Evolutionary conservation across 768 basidiomycete species (phyloP).

Genomic region (Russula dissimulans): DNA sequence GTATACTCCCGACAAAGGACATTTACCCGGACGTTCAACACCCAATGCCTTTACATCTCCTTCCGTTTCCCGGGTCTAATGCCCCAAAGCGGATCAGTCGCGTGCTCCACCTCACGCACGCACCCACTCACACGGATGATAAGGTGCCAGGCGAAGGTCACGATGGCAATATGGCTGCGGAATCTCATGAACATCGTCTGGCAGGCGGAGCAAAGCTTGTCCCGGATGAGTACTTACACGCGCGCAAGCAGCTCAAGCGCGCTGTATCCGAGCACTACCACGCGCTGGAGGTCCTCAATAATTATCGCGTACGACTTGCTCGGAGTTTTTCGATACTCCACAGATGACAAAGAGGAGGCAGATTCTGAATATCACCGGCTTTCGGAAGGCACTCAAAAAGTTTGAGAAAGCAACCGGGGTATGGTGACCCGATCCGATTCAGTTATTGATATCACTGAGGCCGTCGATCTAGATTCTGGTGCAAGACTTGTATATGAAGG

Average conservation of each 20-base stretch:
- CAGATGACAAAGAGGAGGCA: conserved; percentile 25
- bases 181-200: not conserved
- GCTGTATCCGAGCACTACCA: conserved; percentile 81
- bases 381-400: conserved; percentile 79
- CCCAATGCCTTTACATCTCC: not conserved
- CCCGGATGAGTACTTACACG: conserved; percentile 73
- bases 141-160: not conserved
- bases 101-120: not conserved
- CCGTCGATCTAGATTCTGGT: conserved; percentile 43
- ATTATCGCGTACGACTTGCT: conserved; percentile 58
- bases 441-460: not conserved
- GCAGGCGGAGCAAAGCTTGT: conserved; percentile 27
- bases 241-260: conserved; percentile 77
- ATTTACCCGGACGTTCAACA: conserved; percentile 1
- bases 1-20: not conserved
- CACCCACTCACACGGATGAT: not conserved
- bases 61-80: not conserved
- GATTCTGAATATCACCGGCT: conserved; percentile 85
- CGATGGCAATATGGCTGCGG: not conserved
- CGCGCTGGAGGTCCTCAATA: conserved; percentile 75
- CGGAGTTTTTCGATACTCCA: conserved; percentile 2
- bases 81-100: not conserved
- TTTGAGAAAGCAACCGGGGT: conserved; percentile 75
- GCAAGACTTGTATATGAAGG: conserved; percentile 69
- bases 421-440: conserved; percentile 2